Base-by-base conservation (phyloP, 441 rosid species). In the Mallotus japonicus region DNA sequence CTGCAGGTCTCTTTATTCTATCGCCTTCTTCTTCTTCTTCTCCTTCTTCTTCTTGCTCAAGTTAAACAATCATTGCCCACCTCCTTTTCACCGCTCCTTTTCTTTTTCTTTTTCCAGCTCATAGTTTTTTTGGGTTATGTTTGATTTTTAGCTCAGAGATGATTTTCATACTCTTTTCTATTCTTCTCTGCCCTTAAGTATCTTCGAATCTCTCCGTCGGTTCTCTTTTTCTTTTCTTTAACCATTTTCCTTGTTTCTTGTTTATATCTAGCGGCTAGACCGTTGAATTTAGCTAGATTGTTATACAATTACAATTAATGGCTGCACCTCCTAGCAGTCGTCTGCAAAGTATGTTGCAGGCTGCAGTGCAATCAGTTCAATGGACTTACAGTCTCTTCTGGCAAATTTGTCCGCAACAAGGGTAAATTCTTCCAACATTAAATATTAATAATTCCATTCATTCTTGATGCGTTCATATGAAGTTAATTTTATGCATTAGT, bases 311-410 rank as follows among this genome's bases (percentile, higher is more conserved):
- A 2, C 4, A 1, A 57, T 9, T 16, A 3, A 88, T 84, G 84
- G 85, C 87, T 53, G 84, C 78, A 44, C 88, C 85, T 75, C 81
- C 80, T 20, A 82, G 86, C 71, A 83, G 81, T 79, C 83, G 82
- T 70, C 81, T 92, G 50, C 96, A 90, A 78, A 85, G 47, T 73
- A 82, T 89, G 83, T 81, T 95, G 56, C 95, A 95, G 84, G 85
- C 85, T 28, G 92, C 91, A 55, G 97, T 95, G 78, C 93, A 93
- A 84, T 93, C 97, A 6, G 92, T 93, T 78, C 87, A 85, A 16
- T 95, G 99, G 99, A 90, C 97, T 64, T 95, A 95, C 75, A 85
- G 96, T 80, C 85, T 95, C 76, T 90, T 88, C 72, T 95, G 99
- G 99, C 92, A 90, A 83, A 17, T 88, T 58, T 92, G 95, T 85